phyloP scores from a whole-genome alignment of 257 asterid species.

The Solanum bulbocastanum region DNA sequence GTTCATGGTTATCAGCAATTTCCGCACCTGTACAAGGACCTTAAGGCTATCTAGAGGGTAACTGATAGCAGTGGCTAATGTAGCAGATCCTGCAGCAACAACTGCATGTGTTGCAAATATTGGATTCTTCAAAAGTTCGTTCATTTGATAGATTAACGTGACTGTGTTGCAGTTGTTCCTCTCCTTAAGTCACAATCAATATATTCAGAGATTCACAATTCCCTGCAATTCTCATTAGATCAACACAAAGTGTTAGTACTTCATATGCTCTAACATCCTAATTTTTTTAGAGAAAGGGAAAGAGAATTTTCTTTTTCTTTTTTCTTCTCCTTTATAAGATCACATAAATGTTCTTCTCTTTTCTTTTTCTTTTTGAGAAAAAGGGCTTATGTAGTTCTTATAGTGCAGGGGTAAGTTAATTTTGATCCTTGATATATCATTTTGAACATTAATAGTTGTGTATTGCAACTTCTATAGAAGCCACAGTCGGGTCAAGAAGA shows the following conservation, averaged over 20 bases:
- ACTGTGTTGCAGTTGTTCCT: background rate
- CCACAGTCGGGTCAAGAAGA: background rate
- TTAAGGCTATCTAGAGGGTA: constrained; percentile 87
- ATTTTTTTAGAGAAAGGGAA: background rate
- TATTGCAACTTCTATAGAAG: background rate
- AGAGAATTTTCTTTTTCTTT: background rate
- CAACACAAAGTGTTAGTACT: background rate
- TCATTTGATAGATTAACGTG: constrained; percentile 37
- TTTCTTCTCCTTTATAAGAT: background rate
- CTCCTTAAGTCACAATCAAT: background rate
- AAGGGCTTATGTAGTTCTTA: background rate
- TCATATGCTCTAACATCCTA: background rate
- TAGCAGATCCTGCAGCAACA: constrained; percentile 64
- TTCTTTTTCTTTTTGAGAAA: background rate
- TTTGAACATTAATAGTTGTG: background rate
- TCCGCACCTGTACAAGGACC: constrained; percentile 62
- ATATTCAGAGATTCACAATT: background rate
- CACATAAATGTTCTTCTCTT: background rate
- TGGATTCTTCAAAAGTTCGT: constrained; percentile 44
- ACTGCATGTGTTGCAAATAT: constrained; percentile 52
- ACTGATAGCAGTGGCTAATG: constrained; percentile 45
- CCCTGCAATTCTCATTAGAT: background rate
- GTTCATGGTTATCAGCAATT: background rate
- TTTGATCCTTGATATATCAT: background rate
- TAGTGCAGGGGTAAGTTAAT: background rate